These are phyloP conservation scores for Polygonum maritimum DNA, from an alignment of 148 eudicot species.

Conservation along the genomic window DNA sequence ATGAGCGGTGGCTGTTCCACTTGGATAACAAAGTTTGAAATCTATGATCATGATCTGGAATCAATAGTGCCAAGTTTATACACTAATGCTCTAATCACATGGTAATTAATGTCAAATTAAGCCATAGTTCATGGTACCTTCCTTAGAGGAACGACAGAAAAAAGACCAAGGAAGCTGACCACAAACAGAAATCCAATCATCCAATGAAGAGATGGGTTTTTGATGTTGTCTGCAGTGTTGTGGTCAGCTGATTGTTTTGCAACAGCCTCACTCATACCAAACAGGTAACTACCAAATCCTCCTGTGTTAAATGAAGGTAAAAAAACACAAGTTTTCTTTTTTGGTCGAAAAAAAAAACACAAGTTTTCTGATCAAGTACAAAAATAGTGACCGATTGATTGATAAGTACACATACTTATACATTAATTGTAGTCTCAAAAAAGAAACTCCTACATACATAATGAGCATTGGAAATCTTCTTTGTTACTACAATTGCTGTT, in stretches of 20 bases:
- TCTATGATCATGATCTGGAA: background rate
- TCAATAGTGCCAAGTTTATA: background rate
- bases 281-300: background rate
- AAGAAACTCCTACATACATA: too few species aligned
- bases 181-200: slow-evolving; percentile 1
- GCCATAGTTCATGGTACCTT: background rate
- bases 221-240: background rate
- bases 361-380: too few species aligned
- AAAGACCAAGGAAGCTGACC: slow-evolving; percentile 11
- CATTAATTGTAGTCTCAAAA: too few species aligned
- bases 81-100: background rate
- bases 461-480: too few species aligned
- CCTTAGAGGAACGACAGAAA: background rate
- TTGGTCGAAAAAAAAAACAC: too few species aligned
- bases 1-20: slow-evolving; percentile 7
- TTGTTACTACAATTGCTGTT: too few species aligned
- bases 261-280: slow-evolving; percentile 2
- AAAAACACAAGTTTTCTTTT: too few species aligned
- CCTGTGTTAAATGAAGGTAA: background rate
- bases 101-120: background rate
- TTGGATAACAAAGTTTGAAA: background rate
- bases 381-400: too few species aligned
- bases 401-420: too few species aligned
- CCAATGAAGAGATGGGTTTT: background rate
- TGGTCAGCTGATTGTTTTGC: background rate